Evolutionary conservation across 148 eudicot genomes (phyloP).

Genomic region (Diospyros lotus): DNA sequence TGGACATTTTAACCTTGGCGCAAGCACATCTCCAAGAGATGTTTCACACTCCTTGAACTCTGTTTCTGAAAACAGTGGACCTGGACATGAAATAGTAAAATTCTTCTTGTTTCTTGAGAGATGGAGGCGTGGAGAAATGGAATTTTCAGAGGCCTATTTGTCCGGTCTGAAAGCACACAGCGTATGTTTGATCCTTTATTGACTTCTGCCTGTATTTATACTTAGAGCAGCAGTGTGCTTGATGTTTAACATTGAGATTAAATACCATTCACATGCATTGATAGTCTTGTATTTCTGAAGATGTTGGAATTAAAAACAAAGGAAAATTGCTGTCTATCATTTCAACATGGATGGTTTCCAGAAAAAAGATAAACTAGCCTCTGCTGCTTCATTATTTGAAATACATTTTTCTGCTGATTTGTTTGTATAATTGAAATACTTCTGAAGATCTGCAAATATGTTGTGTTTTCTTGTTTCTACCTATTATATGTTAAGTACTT

Average conservation of each 20-base stretch:
- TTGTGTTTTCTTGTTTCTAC: background rate
- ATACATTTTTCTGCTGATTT: background rate
- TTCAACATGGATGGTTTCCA: background rate
- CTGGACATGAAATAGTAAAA: slow-evolving; percentile 58
- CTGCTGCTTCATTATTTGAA: background rate
- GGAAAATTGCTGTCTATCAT: background rate
- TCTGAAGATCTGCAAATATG: background rate
- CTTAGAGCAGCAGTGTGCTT: background rate
- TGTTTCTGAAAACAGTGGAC: slow-evolving; percentile 32
- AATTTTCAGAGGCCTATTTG: slow-evolving; percentile 37
- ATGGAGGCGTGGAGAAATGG: slow-evolving; percentile 61
- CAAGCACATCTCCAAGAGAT: slow-evolving; percentile 55
- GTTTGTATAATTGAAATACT: background rate
- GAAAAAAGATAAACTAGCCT: no score
- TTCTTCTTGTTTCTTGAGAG: slow-evolving; percentile 56
- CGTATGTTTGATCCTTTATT: slow-evolving; percentile 29
- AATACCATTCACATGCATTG: background rate
- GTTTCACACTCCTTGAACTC: slow-evolving; percentile 33
- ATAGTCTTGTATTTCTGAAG: background rate
- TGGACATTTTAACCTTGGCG: slow-evolving; percentile 64
- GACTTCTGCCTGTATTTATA: background rate
- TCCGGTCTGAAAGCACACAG: slow-evolving; percentile 40
- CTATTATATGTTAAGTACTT: background rate
- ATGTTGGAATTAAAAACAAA: background rate
- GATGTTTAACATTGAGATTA: background rate